Conservation (phyloP, 1,284 basidiomycete species). For the Microbotryum lychnidis-dioicae region DNA sequence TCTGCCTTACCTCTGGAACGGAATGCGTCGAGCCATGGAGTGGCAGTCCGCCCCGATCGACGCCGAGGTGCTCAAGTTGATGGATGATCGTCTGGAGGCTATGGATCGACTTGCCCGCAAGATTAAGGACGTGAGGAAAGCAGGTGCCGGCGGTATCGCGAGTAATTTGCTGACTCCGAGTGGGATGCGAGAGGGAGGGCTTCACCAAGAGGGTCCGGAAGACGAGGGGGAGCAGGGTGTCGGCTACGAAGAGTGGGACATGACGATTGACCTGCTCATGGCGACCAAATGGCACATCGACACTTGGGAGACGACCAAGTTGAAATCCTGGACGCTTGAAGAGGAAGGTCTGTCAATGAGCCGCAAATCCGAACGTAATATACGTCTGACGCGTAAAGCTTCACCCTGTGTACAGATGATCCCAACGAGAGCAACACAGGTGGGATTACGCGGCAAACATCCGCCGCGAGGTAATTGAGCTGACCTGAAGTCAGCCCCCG, state of each 20-base stretch:
- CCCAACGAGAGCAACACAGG: too few species aligned
- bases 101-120: conserved; percentile 7
- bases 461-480: too few species aligned
- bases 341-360: conserved; percentile 16
- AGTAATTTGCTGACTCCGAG: not conserved
- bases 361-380: not conserved
- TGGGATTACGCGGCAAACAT: too few species aligned
- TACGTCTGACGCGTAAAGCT: not conserved
- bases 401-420: not conserved
- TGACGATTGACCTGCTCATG: conserved; percentile 30
- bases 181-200: too few species aligned
- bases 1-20: conserved; percentile 31
- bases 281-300: conserved; percentile 21
- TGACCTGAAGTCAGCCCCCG: not conserved
- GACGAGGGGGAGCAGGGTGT: conserved; percentile 13
- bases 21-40: conserved; percentile 29
- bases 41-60: conserved; percentile 32
- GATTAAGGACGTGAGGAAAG: conserved; percentile 8
- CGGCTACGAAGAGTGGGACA: conserved; percentile 32
- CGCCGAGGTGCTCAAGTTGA: conserved; percentile 32
- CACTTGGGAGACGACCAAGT: conserved; percentile 24
- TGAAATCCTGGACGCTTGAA: conserved; percentile 24
- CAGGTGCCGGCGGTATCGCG: not conserved
- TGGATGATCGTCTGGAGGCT: conserved; percentile 30
- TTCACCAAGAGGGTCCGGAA: not conserved